Percentiles rank a stretch among this genome's conserved stretches.
phyloP scores from a whole-genome alignment of 2,329 filamentous ascomycete species.

The Tolypocladium paradoxum region DNA sequence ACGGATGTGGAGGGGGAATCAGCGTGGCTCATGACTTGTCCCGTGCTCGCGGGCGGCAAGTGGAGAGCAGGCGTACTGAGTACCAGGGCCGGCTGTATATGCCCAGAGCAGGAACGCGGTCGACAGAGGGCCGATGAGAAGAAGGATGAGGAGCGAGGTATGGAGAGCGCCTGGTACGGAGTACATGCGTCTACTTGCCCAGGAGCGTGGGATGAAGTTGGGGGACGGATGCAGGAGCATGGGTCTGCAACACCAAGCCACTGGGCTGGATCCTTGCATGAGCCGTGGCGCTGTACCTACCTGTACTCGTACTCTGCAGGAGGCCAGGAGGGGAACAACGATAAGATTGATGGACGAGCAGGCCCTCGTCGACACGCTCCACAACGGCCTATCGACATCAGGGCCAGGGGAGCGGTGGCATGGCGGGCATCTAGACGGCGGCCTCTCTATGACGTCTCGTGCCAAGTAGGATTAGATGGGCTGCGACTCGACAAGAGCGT shows the following conservation, averaged over 20 bases:
- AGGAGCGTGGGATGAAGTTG: neutral
- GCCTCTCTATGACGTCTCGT: neutral
- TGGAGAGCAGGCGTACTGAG: neutral
- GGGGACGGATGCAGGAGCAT: neutral
- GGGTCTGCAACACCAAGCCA: conserved; percentile 1
- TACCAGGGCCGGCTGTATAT: neutral
- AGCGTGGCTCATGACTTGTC: neutral
- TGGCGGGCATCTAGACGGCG: neutral
- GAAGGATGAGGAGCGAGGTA: neutral
- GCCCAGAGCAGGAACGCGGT: neutral
- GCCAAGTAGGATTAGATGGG: neutral
- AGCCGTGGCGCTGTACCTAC: neutral
- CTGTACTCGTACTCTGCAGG: neutral
- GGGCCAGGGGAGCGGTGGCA: neutral
- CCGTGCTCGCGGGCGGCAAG: neutral
- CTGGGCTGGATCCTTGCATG: conserved; percentile 3
- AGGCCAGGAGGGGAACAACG: neutral
- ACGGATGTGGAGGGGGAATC: neutral
- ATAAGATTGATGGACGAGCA: neutral
- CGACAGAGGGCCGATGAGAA: neutral
- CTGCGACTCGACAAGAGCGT: neutral
- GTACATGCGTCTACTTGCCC: neutral
- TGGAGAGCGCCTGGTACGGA: neutral
- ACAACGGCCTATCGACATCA: neutral
- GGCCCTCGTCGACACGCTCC: neutral